These are phyloP conservation scores for Exophiala bonariae DNA, from an alignment of 2,329 filamentous ascomycete species.

Conservation along the genomic window DNA sequence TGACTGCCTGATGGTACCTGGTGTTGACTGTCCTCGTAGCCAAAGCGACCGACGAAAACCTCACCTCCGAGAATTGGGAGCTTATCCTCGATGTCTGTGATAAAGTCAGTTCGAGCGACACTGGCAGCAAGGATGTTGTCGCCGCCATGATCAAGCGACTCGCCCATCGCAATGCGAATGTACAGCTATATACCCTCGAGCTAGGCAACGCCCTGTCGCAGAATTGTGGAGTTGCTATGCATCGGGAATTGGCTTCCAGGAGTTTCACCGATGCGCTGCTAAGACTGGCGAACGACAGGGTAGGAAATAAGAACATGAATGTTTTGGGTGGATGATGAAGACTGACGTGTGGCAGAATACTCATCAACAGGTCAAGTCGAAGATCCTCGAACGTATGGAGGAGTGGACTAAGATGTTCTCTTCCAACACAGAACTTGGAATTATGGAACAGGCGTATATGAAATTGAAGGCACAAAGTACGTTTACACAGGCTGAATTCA, in stretches of 20 bases:
- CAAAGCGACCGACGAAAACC: constrained; percentile 94
- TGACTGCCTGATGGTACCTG: neutral
- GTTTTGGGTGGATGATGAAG: constrained; percentile 6
- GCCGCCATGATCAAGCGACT: constrained; percentile 88
- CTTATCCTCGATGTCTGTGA: constrained; percentile 66
- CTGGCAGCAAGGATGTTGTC: constrained; percentile 69
- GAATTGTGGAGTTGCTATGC: constrained; percentile 83
- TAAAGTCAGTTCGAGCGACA: constrained; percentile 54
- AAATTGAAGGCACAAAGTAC: constrained; percentile 73
- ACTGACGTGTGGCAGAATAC: constrained; percentile 63
- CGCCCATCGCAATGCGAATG: constrained; percentile 91
- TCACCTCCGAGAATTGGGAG: constrained; percentile 82
- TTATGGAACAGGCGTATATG: constrained; percentile 95
- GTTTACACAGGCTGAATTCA: constrained; percentile 26
- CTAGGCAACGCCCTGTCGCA: constrained; percentile 87
- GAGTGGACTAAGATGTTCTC: constrained; percentile 96
- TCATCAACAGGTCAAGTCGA: constrained; percentile 92
- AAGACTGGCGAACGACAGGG: constrained; percentile 82
- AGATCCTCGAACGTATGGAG: constrained; percentile 94
- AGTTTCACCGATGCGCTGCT: constrained; percentile 93
- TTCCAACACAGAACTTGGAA: constrained; percentile 84
- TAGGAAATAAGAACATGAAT: constrained; percentile 30
- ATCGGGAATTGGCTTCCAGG: constrained; percentile 85
- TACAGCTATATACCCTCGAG: constrained; percentile 92
- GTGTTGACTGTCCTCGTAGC: constrained; percentile 47